Evolutionary conservation across 2,329 filamentous ascomycete genomes (phyloP).

Genomic region (Aotearoamyces nothofagi): DNA sequence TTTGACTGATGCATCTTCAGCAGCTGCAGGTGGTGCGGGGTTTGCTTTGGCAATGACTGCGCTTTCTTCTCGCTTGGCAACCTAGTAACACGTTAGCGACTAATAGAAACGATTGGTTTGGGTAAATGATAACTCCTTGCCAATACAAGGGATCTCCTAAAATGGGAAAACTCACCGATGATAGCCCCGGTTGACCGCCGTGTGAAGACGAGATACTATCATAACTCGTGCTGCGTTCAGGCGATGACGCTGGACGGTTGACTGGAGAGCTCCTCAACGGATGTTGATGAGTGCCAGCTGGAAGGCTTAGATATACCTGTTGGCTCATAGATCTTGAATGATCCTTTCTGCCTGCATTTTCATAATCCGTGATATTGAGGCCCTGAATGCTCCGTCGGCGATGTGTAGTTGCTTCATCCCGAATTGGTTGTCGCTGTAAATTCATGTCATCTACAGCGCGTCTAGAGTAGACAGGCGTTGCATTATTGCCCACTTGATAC

Average conservation of each 20-base stretch:
- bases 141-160: constrained; percentile 3
- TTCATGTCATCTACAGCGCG: constrained; percentile 24
- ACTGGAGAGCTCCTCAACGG: constrained; percentile 19
- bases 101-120: constrained; percentile 3
- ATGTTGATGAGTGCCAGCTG: constrained; percentile 16
- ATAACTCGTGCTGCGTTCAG: constrained; percentile 36
- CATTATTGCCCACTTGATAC: no score
- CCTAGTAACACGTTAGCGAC: constrained; percentile 37
- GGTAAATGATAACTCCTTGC: background rate
- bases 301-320: no score
- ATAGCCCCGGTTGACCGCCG: constrained; percentile 43
- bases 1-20: constrained; percentile 30
- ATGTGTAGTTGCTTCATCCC: constrained; percentile 61
- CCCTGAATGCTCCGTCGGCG: constrained; percentile 72
- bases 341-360: no score
- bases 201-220: constrained; percentile 47
- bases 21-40: constrained; percentile 26
- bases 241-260: constrained; percentile 13
- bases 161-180: constrained; percentile 42
- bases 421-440: constrained; percentile 35
- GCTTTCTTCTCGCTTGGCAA: constrained; percentile 40
- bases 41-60: constrained; percentile 20
- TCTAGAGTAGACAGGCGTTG: no score
- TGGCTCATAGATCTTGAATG: no score
- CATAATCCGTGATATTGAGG: constrained; percentile 25